Evolutionary conservation across 257 asterid genomes (phyloP).

Genomic region (Solanum infundibuliforme): DNA sequence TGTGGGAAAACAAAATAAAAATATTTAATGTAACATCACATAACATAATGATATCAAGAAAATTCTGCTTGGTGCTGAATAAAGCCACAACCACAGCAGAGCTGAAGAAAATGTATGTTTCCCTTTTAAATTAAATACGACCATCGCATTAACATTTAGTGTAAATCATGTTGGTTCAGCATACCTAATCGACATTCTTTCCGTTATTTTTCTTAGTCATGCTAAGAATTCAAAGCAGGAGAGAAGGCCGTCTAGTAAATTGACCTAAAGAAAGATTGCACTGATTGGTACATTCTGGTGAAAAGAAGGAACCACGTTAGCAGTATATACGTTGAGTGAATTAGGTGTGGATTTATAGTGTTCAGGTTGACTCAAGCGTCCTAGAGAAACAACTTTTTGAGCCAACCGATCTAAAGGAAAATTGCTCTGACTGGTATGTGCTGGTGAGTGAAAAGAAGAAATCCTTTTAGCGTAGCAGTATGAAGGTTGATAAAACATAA

Average conservation of each 20-base stretch:
- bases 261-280: not conserved
- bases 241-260: not conserved
- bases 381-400: not conserved
- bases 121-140: not conserved
- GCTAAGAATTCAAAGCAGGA: not conserved
- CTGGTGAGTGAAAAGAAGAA: not conserved
- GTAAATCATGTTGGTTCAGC: not conserved
- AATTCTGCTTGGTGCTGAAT: not conserved
- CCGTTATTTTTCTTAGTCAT: not conserved
- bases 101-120: not conserved
- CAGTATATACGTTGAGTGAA: not conserved
- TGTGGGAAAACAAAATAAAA: not conserved
- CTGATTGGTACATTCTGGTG: not conserved
- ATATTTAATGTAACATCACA: not conserved
- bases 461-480: not conserved
- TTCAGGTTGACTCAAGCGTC: not conserved
- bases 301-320: not conserved
- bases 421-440: not conserved
- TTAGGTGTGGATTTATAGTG: not conserved
- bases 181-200: not conserved
- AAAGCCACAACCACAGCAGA: not conserved
- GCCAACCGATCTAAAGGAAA: not conserved
- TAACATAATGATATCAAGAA: not conserved
- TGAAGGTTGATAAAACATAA: not conserved
- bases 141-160: not conserved